Base-by-base conservation (phyloP, 371 early-diverging fungal species). In the Mortierella sp. region DNA sequence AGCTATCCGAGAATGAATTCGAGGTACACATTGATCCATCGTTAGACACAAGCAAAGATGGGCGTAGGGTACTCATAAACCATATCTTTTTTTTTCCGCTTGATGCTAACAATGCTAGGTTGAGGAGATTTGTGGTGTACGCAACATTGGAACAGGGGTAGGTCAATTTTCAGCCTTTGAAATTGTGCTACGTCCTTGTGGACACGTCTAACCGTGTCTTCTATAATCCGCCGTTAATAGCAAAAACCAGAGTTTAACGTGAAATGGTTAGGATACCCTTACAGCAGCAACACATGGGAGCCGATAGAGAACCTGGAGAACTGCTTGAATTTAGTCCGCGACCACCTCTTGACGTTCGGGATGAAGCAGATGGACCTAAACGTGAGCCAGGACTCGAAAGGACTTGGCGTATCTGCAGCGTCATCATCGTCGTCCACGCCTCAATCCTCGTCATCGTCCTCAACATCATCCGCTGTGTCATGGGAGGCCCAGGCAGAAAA, bases 231-330 rank as follows among this genome's bases (percentile, higher is more conserved):
- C 17, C 49, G 27, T 27, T 2, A 3, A 28, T 42, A 55, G 56
- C 19, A 39, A 8, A 55, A 17, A 21, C 56, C 39, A 12, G 43
- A 55, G 30, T 55, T 55, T 26, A 15, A 42, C 27, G 43, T 55
- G 6, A 55, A 55, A 19, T 55, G 56, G 56, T 4, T 28, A 5
- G 56, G 56, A 4, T 55, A 55, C 27, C 42, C 43, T 3, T 4
- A 30, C 43, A 30, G 19, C 5, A 21, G 27, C 0, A 55, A 55
- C 28, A 55, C 56, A n/a, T 55, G 56, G 56, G 56, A 55, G 19
- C 56, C 56, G 26, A 17, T 55, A 15, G 43, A 30, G 43, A 55
- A 55, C 30, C 28, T 55, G 6, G 43, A 42, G 26, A 55, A 55
- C 21, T 42, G 56, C 31, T 6, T 19, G 4, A 24, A n/a, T 28